These are phyloP conservation scores for Tilletia caries DNA, from an alignment of 1,284 basidiomycete species.

Conservation along the genomic window DNA sequence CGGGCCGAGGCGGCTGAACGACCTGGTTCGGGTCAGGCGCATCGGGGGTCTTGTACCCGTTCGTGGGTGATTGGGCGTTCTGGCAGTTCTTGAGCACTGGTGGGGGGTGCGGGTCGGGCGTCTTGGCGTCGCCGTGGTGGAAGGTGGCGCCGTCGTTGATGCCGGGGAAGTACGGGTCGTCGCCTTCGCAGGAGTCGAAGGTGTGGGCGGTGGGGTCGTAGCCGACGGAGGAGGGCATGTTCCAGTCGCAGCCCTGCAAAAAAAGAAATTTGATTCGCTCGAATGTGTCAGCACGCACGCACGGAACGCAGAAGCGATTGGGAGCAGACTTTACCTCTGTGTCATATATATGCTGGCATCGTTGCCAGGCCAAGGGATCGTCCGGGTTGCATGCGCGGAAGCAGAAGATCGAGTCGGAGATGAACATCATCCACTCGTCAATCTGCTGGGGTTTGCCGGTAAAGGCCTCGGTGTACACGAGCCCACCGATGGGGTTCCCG, in stretches of 20 bases:
- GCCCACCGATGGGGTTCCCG: slow-evolving; percentile 18
- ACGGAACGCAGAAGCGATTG: too few species aligned
- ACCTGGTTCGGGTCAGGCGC: too few species aligned
- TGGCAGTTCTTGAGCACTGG: slow-evolving; percentile 8
- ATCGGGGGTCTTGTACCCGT: background rate
- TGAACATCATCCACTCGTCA: slow-evolving; percentile 36
- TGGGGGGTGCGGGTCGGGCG: background rate
- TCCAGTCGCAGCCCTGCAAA: slow-evolving; percentile 36
- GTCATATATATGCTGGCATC: slow-evolving; percentile 40
- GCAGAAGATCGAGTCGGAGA: slow-evolving; percentile 18
- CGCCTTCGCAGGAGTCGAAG: slow-evolving; percentile 46
- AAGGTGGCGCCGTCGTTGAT: slow-evolving; percentile 25
- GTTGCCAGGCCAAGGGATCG: slow-evolving; percentile 23
- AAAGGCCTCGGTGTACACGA: slow-evolving; percentile 28
- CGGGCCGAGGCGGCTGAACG: too few species aligned
- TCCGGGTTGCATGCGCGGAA: slow-evolving; percentile 19
- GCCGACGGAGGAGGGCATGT: slow-evolving; percentile 33
- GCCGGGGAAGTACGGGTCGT: slow-evolving; percentile 37
- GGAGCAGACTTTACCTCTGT: background rate
- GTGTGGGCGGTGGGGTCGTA: slow-evolving; percentile 10
- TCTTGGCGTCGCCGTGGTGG: slow-evolving; percentile 3
- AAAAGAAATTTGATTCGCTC: background rate
- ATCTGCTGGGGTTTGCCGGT: slow-evolving; percentile 26
- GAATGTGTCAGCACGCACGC: background rate
- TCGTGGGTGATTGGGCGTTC: background rate